A percentile compares a stretch with the other conserved stretches of the same genome.
Evolutionary conservation across 2,329 filamentous ascomycete genomes (phyloP).

Genomic region (Fusarium albosuccineum): DNA sequence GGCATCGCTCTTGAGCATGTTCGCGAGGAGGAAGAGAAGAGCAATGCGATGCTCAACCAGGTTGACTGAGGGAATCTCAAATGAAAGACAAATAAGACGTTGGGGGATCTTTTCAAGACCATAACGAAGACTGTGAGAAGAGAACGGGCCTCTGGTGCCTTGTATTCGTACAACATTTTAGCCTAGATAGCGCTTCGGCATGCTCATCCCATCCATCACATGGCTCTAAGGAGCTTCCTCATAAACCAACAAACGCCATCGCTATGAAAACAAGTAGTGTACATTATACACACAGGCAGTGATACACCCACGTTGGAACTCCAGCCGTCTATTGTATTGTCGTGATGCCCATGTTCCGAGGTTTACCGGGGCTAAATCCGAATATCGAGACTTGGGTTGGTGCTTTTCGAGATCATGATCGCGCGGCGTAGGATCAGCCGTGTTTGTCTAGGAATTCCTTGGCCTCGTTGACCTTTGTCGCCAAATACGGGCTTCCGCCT

Average conservation of each 20-base stretch:
- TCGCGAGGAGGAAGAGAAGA: slow-evolving; percentile 38
- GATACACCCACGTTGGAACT: slow-evolving; percentile 24
- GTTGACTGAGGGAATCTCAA: slow-evolving; percentile 25
- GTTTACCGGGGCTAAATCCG: slow-evolving; percentile 11
- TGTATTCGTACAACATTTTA: slow-evolving; percentile 44
- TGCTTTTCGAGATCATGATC: slow-evolving; percentile 21
- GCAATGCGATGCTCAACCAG: slow-evolving; percentile 15
- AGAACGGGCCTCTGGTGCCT: slow-evolving; percentile 39
- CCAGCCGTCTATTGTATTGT: slow-evolving; percentile 25
- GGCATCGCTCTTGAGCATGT: slow-evolving; percentile 51
- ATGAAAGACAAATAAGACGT: not conserved
- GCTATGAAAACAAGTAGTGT: slow-evolving; percentile 59
- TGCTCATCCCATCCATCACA: slow-evolving; percentile 38
- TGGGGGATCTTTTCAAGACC: not conserved
- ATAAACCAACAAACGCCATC: slow-evolving; percentile 57
- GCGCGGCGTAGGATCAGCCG: slow-evolving; percentile 31
- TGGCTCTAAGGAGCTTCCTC: slow-evolving; percentile 37
- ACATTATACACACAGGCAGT: slow-evolving; percentile 49
- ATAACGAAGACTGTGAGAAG: slow-evolving; percentile 37
- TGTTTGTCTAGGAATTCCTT: slow-evolving; percentile 93
- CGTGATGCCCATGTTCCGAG: slow-evolving; percentile 8
- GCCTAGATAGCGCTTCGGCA: slow-evolving; percentile 36
- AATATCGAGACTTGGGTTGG: slow-evolving; percentile 8
- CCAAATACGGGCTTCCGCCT: slow-evolving; percentile 94
- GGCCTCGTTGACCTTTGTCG: slow-evolving; percentile 98